Percentiles rank a stretch among this genome's conserved stretches.
Conservation (phyloP, 1,139 yeast genomes). For the Diutina mesorugosa region DNA sequence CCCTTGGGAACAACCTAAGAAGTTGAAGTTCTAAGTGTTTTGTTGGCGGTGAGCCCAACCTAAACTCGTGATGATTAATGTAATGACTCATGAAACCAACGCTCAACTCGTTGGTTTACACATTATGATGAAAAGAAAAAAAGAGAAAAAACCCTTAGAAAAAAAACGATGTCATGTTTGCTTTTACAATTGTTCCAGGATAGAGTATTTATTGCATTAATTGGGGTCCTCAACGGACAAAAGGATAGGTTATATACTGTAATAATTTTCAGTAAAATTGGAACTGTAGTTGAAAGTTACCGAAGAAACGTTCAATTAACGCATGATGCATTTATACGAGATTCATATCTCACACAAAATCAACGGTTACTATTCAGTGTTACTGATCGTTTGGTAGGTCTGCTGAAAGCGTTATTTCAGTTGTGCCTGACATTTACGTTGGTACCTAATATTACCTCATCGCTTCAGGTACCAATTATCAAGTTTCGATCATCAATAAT, state of each 20-base stretch:
- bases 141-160: neutral
- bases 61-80: conserved; percentile 24
- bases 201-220: conserved; percentile 34
- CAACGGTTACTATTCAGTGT: too few relatives aligned
- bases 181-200: conserved; percentile 14
- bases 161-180: conserved; percentile 6
- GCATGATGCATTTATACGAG: neutral
- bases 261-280: neutral
- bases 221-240: conserved; percentile 45
- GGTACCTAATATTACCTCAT: too few relatives aligned
- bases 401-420: too few relatives aligned
- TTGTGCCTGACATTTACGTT: too few relatives aligned
- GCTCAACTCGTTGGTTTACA: conserved; percentile 40
- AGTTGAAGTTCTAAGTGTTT: conserved; percentile 52
- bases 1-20: conserved; percentile 97
- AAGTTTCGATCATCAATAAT: too few relatives aligned
- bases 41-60: neutral
- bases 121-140: neutral
- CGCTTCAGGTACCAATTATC: too few relatives aligned
- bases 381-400: too few relatives aligned
- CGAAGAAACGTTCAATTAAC: too few relatives aligned
- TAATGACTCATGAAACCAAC: conserved; percentile 29
- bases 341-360: neutral
- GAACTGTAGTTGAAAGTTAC: neutral
- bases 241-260: conserved; percentile 13